Percentiles rank a stretch among this genome's conserved stretches.
Evolutionary conservation across 2,329 filamentous ascomycete genomes (phyloP).

Genomic region (Myriosclerotinia duriaeana): DNA sequence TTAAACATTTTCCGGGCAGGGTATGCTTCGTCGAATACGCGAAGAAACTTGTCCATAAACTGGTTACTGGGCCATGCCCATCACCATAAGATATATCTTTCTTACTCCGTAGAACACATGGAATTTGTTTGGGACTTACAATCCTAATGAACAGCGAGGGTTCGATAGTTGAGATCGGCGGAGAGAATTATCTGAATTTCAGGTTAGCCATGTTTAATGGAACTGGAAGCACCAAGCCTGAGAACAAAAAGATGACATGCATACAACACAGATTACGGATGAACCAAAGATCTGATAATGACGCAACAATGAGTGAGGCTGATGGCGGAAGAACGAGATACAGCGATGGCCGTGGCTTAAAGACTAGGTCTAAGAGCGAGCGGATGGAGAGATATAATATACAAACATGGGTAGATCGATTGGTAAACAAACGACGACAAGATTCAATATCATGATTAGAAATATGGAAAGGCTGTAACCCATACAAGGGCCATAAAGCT

Average conservation of each 20-base stretch:
- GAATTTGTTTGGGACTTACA: conserved; percentile 13
- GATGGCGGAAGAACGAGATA: conserved; percentile 19
- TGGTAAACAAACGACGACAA: conserved; percentile 35
- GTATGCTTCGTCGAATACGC: background rate
- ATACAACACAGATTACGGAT: conserved; percentile 13
- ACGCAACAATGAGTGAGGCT: conserved; percentile 20
- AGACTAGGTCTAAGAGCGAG: conserved; percentile 35
- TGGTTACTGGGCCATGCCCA: conserved; percentile 15
- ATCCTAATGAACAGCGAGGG: conserved; percentile 2
- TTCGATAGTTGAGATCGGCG: background rate
- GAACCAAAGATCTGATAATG: conserved; percentile 14
- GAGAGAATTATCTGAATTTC: conserved; percentile 1
- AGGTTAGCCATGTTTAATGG: conserved; percentile 10
- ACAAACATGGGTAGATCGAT: conserved; percentile 39
- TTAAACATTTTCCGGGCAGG: conserved; percentile 24
- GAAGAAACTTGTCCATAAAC: background rate
- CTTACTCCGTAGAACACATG: background rate
- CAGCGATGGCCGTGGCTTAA: conserved; percentile 30
- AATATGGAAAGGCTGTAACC: conserved; percentile 34
- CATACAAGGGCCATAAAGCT: conserved; percentile 32
- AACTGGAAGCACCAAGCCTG: background rate
- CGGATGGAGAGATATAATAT: conserved; percentile 39
- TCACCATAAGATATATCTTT: background rate
- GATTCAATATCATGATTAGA: conserved; percentile 38
- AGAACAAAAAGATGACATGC: conserved; percentile 16